Evolutionary conservation across 306 rosid genomes (phyloP).

Genomic region (Sophora flavescens): DNA sequence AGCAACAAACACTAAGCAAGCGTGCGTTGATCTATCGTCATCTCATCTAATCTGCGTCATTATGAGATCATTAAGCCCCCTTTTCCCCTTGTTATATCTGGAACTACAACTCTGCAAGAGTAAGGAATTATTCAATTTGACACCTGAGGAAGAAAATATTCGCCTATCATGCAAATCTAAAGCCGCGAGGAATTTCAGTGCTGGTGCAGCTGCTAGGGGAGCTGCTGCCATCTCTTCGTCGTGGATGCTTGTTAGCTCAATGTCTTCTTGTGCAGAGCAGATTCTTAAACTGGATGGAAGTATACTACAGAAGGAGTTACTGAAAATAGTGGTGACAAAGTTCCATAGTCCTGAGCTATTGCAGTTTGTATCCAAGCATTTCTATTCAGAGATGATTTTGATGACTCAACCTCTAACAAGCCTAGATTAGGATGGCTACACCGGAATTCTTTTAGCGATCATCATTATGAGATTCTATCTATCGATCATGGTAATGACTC

Average conservation of each 20-base stretch:
- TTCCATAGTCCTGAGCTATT: slow-evolving; percentile 57
- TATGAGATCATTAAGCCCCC: no score
- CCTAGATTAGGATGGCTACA: slow-evolving; percentile 80
- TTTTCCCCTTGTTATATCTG: no score
- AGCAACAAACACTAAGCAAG: no score
- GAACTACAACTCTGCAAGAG: no score
- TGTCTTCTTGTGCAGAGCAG: slow-evolving; percentile 57
- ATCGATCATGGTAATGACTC: slow-evolving; percentile 26
- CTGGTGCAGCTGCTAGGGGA: slow-evolving; percentile 54
- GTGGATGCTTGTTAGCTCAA: slow-evolving; percentile 57
- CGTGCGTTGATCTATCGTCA: no score
- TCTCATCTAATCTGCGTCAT: no score
- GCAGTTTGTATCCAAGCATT: slow-evolving; percentile 71
- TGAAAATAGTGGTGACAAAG: slow-evolving; percentile 68
- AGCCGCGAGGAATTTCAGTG: slow-evolving; percentile 39
- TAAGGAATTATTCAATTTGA: slow-evolving; percentile 44
- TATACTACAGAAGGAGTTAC: slow-evolving; percentile 78
- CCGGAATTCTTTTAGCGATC: slow-evolving; percentile 75
- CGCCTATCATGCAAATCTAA: slow-evolving; percentile 55
- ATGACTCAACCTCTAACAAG: slow-evolving; percentile 68
- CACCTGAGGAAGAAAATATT: slow-evolving; percentile 56
- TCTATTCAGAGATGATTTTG: slow-evolving; percentile 72
- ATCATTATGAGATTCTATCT: slow-evolving; percentile 24
- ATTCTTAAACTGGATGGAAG: slow-evolving; percentile 80
- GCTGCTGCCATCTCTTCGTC: slow-evolving; percentile 59